Evolutionary conservation across 1,139 yeast species (phyloP), one percentile per base, ranked within the genome.

Genomic region (Suhomyces bolitotheri): DNA sequence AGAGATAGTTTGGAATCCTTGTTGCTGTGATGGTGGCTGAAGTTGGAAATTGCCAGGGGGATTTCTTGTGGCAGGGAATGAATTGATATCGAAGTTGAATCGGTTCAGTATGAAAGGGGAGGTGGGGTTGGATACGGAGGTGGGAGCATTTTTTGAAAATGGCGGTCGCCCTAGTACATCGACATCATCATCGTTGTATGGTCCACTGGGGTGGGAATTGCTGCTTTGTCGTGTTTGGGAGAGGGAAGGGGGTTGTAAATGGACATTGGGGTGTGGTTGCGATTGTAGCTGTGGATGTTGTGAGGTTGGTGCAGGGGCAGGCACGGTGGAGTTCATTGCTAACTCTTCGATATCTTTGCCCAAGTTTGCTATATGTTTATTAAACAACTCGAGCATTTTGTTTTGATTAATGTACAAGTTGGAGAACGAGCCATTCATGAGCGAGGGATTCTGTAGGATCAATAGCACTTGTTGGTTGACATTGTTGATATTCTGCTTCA

Each of bases 321-420:
- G 14, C 7, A 31, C 25, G n/a, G 34, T 23, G 20, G 29, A 11
- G 7, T 25, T 28, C 31, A 34, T 34, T 10, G 47, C 33, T 11
- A 44, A 33, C 20, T 51, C 58, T 29, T 57, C 60, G 24, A 58
- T 54, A 25, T 57, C 62, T 33, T 56, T 58, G 15, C 56, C 51
- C 23, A 58, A 40, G 31, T 49, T 50, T 20, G 47, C 42, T 22
- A 57, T 45, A 34, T 56, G 58, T 36, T 52, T 57, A 22, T 50
- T 45, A 37, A 58, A 53, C 9, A 52, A 31, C 29, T 57, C 61
- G 22, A 54, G 29, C 22, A 46, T 24, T 28, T 45, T 47, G 25
- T 30, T 38, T 22, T 40, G 47, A 19, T 32, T 40, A 8, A 25
- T 31, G n/a, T 21, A 35, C 22, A 22, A 22, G 8, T 27, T 9